phyloP scores from a whole-genome alignment of 2,329 filamentous ascomycete genomes.

The Fusarium coffeatum region DNA sequence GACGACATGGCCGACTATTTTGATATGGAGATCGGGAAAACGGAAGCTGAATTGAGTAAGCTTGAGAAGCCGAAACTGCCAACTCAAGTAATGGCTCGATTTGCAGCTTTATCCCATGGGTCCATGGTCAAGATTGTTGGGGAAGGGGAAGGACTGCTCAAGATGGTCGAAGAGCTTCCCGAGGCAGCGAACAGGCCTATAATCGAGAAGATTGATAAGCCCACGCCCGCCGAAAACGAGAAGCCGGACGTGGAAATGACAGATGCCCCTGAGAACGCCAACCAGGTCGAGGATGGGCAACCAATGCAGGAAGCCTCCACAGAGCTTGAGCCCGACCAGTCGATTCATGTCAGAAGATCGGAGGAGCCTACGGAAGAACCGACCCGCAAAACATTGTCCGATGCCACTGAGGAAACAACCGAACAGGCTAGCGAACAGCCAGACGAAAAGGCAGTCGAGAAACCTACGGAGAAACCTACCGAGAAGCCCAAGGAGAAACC shows the following conservation, averaged over 20 bases:
- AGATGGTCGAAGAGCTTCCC: slow-evolving; percentile 58
- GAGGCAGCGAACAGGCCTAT: slow-evolving; percentile 37
- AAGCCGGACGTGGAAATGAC: slow-evolving; percentile 37
- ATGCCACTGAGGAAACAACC: slow-evolving; percentile 4
- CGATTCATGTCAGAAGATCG: slow-evolving; percentile 6
- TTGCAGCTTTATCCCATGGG: slow-evolving; percentile 61
- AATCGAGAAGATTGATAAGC: slow-evolving; percentile 10
- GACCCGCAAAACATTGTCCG: neutral
- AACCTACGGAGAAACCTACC: neutral
- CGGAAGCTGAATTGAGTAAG: slow-evolving; percentile 61
- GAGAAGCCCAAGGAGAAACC: neutral
- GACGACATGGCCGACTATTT: slow-evolving; percentile 70
- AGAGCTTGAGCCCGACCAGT: slow-evolving; percentile 1
- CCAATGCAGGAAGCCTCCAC: slow-evolving; percentile 4
- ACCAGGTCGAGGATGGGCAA: neutral
- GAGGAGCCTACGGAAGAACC: slow-evolving; percentile 12
- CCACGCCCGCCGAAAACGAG: neutral
- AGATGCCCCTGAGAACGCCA: slow-evolving; percentile 31
- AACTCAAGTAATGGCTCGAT: slow-evolving; percentile 58
- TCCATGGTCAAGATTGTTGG: slow-evolving; percentile 61
- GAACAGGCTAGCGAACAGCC: neutral
- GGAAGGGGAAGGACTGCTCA: slow-evolving; percentile 57
- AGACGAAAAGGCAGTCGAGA: neutral
- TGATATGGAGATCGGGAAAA: slow-evolving; percentile 63
- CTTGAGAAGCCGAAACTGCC: slow-evolving; percentile 56